Conservation (phyloP, 1,284 basidiomycete species). For the Bondarzewia mesenterica region DNA sequence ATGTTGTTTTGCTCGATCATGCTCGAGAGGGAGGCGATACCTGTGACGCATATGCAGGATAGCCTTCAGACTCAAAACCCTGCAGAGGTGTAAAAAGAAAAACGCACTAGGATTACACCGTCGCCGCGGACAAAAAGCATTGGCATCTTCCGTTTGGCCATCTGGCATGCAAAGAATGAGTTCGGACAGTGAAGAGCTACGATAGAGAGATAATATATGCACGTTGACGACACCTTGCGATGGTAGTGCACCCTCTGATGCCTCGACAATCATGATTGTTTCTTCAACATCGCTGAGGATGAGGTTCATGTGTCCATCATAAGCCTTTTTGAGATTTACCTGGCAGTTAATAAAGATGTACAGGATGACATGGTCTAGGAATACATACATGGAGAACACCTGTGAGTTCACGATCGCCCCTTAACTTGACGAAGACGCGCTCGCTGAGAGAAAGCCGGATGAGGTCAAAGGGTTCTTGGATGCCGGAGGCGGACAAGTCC, state of each 20-base stretch:
- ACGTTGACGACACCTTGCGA: constrained; percentile 57
- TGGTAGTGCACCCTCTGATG: constrained; percentile 43
- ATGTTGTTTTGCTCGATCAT: constrained; percentile 2
- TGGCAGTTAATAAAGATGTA: constrained; percentile 1
- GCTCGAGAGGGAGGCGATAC: constrained; percentile 47
- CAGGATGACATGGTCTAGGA: not conserved
- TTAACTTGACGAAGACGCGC: constrained; percentile 92
- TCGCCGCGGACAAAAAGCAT: constrained; percentile 99
- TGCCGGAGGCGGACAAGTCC: constrained; percentile 62
- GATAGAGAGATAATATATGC: constrained; percentile 14
- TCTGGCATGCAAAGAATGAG: constrained; percentile 36
- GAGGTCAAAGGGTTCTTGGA: constrained; percentile 97
- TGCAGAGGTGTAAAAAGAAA: not conserved
- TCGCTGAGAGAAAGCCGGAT: constrained; percentile 94
- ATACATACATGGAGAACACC: constrained; percentile 85
- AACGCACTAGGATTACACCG: constrained; percentile 81
- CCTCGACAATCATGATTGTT: constrained; percentile 87
- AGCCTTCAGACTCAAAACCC: not conserved
- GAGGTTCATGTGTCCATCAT: constrained; percentile 99
- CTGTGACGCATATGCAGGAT: constrained; percentile 27
- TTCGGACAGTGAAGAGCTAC: not conserved
- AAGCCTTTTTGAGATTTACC: constrained; percentile 55
- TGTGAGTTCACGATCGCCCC: constrained; percentile 89
- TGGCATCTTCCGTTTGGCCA: constrained; percentile 90
- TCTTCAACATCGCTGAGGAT: constrained; percentile 98